Base-by-base conservation (phyloP, 495 filamentous ascomycete genomes). In the Penicillium antarcticum region DNA sequence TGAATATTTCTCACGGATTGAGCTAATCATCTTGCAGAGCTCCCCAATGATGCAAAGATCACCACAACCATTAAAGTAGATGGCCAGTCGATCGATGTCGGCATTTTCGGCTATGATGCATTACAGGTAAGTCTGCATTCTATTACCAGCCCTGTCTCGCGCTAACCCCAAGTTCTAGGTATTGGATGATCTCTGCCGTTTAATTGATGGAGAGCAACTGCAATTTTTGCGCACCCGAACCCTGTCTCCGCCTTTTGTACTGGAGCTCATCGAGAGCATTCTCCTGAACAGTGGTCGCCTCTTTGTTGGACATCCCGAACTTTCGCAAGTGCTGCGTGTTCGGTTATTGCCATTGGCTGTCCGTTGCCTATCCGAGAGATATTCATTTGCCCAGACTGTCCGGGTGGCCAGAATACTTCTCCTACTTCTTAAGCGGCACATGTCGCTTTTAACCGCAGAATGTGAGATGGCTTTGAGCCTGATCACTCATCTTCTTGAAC, bases 261-360 rank as follows among this genome's bases (percentile, higher is more conserved):
- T 98, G 2, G 94, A 97, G 61, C 75, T 97, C 29, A 89, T 97
- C 55, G 92, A 96, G 71, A 91, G 89, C 5, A 80, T 96, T 31
- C 67, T 98, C 38, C 80, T 85, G 3, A 95, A 91, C 60, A 91
- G 96, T 73, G 82, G 87, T 13, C 76, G 80, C 26, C 86, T 95
- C 24, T 91, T 96, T 64, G 72, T 81, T 6, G 73, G 74, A 1
- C 94, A 96, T 62, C 74, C 82, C 0, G 94, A 98, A 62, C 87
- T 95, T 59, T 80, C 85, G 5, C 76, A 92, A 59, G 80, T 95
- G 21, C 69, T 97, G 21, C 82, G 86, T n/a, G 76, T 76, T n/a
- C 78, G 87, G 18, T 79, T 96, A 2, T 85, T 97, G 78, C 92
- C 94, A 18, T 80, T 94, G 50, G 78, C 89, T 31, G 87, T 89